Conservation (phyloP, 2,329 filamentous ascomycete genomes). For the Xenoacremonium recifei region DNA sequence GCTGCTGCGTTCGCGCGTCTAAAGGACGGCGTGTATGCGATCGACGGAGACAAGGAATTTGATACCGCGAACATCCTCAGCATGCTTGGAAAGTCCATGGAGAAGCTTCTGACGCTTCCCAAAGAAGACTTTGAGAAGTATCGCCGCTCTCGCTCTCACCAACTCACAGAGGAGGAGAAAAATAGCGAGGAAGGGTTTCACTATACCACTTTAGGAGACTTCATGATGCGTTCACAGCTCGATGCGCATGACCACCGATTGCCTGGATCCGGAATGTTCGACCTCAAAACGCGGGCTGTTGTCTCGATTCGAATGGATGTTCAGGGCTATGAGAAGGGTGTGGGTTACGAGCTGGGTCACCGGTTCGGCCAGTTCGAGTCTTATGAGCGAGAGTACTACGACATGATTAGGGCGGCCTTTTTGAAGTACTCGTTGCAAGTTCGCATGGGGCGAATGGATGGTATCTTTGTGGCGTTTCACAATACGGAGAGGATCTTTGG, state of each 20-base stretch:
- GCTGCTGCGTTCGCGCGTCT: conserved; percentile 79
- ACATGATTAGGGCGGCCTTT: conserved; percentile 93
- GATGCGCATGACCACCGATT: conserved; percentile 85
- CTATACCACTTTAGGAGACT: conserved; percentile 81
- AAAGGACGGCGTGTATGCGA: conserved; percentile 84
- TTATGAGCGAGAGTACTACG: conserved; percentile 92
- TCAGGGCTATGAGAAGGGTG: conserved; percentile 65
- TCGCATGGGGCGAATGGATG: conserved; percentile 97
- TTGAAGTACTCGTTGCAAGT: conserved; percentile 96
- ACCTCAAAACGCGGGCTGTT: conserved; percentile 92
- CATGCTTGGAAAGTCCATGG: conserved; percentile 93
- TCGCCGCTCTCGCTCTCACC: conserved; percentile 63
- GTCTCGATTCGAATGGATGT: conserved; percentile 89
- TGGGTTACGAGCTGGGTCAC: conserved; percentile 82
- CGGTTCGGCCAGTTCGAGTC: conserved; percentile 81
- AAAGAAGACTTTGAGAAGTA: conserved; percentile 86
- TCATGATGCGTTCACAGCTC: conserved; percentile 92
- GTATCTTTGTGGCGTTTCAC: conserved; percentile 95
- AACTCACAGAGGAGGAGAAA: conserved; percentile 70
- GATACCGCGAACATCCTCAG: conserved; percentile 83
- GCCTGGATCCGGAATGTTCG: conserved; percentile 91
- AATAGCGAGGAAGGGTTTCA: conserved; percentile 77
- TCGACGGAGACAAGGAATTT: conserved; percentile 93
- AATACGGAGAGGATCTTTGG: conserved; percentile 95
- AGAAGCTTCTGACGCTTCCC: conserved; percentile 85